Evolutionary conservation across 202 grass and related monocot genomes (phyloP), one percentile per base, ranked within the genome.

Genomic region (Panicum virgatum): DNA sequence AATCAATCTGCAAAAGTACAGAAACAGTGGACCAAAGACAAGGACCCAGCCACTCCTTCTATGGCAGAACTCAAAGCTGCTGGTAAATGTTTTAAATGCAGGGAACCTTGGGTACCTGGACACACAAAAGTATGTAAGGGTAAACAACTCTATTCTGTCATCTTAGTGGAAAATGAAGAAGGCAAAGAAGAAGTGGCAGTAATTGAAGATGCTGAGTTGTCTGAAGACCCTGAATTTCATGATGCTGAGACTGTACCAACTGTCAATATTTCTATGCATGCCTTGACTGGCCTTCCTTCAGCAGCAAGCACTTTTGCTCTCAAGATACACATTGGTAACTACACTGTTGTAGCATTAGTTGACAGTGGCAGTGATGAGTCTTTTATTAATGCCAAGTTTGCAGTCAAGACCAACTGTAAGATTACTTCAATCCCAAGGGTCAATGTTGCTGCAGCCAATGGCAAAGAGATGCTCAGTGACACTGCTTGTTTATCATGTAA

Each of bases 251-350:
- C 12, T 4, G 5, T 48, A 0, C 5, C 15, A 19, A 5, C 5
- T 6, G 3, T 26, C 0, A 0, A 30, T 2, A 3, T 62, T 0
- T 62, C 60, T 0, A 16, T 62, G 14, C 29, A 62, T 18, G 60
- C 60, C 0, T 0, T 62, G 2, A 3, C 4, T 4, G 26, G 26
- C 0, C 14, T 12, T 2, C 5, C 12, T 1, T 15, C 58, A 2
- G 6, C 4, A 0, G 12, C 27, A 0, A 2, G 4, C 0, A 16
- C 26, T 0, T 16, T 16, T 5, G 34, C 27, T 7, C 1, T 7
- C 0, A 6, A 0, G 3, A 1, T 7, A 0, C n/a, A n/a, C n/a
- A n/a, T n/a, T n/a, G n/a, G n/a, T n/a, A n/a, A n/a, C n/a, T n/a
- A n/a, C n/a, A n/a, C n/a, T n/a, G n/a, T n/a, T n/a, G n/a, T n/a